A percentile compares a stretch with the other conserved stretches of the same genome.
Evolutionary conservation across 371 early-diverging fungal species (phyloP).

Genomic region (Mycotypha africana): DNA sequence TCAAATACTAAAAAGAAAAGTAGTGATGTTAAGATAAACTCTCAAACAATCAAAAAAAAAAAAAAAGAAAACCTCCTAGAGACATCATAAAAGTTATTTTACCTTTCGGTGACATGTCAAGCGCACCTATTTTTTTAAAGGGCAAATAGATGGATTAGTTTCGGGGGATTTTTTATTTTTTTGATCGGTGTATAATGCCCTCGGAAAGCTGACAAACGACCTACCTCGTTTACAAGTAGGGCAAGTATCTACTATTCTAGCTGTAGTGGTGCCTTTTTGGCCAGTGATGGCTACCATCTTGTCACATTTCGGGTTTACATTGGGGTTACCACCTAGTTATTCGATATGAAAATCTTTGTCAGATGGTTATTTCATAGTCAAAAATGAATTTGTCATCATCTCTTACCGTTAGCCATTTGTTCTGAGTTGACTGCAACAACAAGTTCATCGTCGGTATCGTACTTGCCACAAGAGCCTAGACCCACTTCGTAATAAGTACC

Average conservation of each 20-base stretch:
- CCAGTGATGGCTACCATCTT: slow-evolving; percentile 27
- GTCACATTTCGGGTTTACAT: slow-evolving; percentile 26
- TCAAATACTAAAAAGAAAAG: slow-evolving; percentile 10
- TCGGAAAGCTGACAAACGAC: background rate
- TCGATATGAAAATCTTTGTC: background rate
- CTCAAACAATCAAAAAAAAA: no score
- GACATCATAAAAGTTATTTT: no score
- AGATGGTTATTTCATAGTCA: background rate
- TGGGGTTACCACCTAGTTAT: slow-evolving; percentile 31
- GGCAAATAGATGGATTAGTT: no score
- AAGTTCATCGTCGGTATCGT: slow-evolving; percentile 19
- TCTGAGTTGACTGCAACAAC: slow-evolving; percentile 31
- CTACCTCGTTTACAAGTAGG: slow-evolving; percentile 32
- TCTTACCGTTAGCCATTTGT: slow-evolving; percentile 40
- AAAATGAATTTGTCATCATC: no score
- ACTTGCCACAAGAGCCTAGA: slow-evolving; percentile 33
- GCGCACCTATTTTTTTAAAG: background rate
- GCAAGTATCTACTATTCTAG: slow-evolving; percentile 35
- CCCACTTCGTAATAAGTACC: slow-evolving; percentile 34
- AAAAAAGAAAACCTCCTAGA: background rate
- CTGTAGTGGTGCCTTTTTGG: slow-evolving; percentile 14
- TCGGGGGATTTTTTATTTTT: background rate
- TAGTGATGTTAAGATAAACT: background rate
- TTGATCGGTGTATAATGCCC: no score
- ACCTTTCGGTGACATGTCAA: background rate